Percentiles rank a stretch among this genome's conserved stretches.
phyloP scores from a whole-genome alignment of 371 early-diverging fungal species.

The Mortierella sp. region DNA sequence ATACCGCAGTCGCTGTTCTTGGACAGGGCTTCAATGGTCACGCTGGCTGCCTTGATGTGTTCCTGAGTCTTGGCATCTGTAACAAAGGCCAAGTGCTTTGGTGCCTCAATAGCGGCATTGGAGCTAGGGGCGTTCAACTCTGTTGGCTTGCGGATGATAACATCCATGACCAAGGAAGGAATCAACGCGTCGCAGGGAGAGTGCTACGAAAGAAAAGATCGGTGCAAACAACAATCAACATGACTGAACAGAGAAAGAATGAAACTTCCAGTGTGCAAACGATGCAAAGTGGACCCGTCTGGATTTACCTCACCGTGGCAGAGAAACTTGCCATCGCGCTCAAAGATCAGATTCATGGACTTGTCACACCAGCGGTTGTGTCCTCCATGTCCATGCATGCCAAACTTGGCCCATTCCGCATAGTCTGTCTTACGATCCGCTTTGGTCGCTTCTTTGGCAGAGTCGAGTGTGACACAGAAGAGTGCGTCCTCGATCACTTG shows the following conservation, averaged over 20 bases:
- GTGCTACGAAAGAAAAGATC: constrained; percentile 65
- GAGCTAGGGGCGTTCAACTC: constrained; percentile 38
- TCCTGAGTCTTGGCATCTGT: constrained; percentile 59
- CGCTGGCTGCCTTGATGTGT: constrained; percentile 67
- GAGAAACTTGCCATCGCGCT: constrained; percentile 77
- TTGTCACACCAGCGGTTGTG: constrained; percentile 95
- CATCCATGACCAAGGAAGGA: constrained; percentile 72
- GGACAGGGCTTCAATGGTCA: constrained; percentile 60
- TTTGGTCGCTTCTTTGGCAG: constrained; percentile 30
- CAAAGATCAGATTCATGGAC: constrained; percentile 70
- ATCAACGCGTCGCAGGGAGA: constrained; percentile 85
- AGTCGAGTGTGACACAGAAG: constrained; percentile 82
- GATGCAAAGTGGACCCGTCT: too few species aligned
- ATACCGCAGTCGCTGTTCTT: constrained; percentile 73
- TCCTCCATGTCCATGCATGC: constrained; percentile 71
- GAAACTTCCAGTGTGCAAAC: too few species aligned
- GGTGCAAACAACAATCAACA: too few species aligned
- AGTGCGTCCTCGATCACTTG: constrained; percentile 71
- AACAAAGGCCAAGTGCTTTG: constrained; percentile 61
- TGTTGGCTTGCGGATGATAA: constrained; percentile 61
- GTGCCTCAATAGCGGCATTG: constrained; percentile 29
- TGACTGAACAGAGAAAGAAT: too few species aligned
- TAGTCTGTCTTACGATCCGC: constrained; percentile 60
- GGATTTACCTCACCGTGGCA: constrained; percentile 78
- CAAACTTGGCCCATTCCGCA: constrained; percentile 59